phyloP scores from a whole-genome alignment of 2,329 filamentous ascomycete species.

The Scedosporium apiospermum region DNA sequence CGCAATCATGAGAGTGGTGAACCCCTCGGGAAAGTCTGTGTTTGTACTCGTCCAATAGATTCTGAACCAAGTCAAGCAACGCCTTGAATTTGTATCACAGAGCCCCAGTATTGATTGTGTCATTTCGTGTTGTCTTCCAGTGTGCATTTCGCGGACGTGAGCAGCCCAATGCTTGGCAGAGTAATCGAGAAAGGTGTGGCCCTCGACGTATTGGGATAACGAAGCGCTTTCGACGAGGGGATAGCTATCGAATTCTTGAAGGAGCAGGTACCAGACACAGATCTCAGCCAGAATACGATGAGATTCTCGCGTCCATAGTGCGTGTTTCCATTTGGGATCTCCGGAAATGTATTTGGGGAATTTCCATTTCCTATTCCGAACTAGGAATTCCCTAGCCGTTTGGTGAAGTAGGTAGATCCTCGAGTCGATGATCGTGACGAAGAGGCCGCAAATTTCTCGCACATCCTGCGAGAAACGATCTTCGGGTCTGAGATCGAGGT shows the following conservation, averaged over 20 bases:
- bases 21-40: neutral
- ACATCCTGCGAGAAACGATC: conserved; percentile 9
- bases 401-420: conserved; percentile 20
- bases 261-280: neutral
- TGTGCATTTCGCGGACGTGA: conserved; percentile 5
- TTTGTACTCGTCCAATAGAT: neutral
- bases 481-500: neutral
- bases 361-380: neutral
- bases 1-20: neutral
- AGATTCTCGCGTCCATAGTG: neutral
- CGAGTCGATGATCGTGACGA: conserved; percentile 16
- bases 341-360: no score
- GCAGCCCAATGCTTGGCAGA: conserved; percentile 9
- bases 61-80: neutral
- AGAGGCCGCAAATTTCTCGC: conserved; percentile 21
- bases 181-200: conserved; percentile 9
- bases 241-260: neutral
- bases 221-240: neutral
- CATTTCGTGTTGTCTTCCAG: neutral
- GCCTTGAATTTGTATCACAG: neutral
- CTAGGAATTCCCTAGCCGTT: conserved; percentile 21
- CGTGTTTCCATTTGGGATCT: neutral
- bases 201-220: neutral
- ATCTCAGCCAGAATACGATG: neutral
- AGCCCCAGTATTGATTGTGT: neutral